Evolutionary conservation across 805 yeast genomes (phyloP).

Genomic region (Brettanomyces sp.): DNA sequence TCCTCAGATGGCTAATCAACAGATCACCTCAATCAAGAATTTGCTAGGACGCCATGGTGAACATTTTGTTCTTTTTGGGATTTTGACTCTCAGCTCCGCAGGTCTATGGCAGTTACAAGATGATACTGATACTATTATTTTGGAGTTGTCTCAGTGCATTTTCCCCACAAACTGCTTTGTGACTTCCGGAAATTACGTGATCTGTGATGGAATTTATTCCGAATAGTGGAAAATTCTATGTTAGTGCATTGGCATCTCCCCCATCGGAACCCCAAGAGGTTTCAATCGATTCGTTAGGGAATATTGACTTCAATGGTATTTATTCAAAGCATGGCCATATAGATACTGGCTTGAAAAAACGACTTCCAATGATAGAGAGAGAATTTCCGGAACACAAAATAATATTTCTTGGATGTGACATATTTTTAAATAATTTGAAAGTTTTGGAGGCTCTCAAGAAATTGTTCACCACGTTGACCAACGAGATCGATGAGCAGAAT

Average conservation of each 20-base stretch:
- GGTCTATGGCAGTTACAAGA: constrained; percentile 80
- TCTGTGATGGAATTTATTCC: constrained; percentile 80
- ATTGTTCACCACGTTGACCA: constrained; percentile 46
- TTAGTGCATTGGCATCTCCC: constrained; percentile 74
- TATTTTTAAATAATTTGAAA: constrained; percentile 51
- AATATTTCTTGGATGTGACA: constrained; percentile 66
- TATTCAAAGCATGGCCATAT: constrained; percentile 35
- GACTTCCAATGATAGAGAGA: constrained; percentile 48
- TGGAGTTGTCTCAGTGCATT: constrained; percentile 53
- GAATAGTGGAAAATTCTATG: constrained; percentile 65
- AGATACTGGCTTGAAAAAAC: constrained; percentile 47
- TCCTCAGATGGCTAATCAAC: constrained; percentile 11
- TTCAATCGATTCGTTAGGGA: constrained; percentile 66
- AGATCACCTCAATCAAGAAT: constrained; percentile 70
- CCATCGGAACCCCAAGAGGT: constrained; percentile 69
- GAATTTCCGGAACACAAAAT: constrained; percentile 44
- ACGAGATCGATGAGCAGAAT: constrained; percentile 28
- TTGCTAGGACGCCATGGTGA: constrained; percentile 77
- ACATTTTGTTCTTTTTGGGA: constrained; percentile 69
- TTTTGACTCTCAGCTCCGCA: constrained; percentile 49
- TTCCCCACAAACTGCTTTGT: constrained; percentile 59
- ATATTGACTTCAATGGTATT: constrained; percentile 49
- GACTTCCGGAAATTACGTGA: constrained; percentile 65
- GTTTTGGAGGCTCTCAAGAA: constrained; percentile 58
- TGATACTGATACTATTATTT: constrained; percentile 60